Conservation (phyloP, 106 monocot genomes). For the Dendrobium nobile region DNA sequence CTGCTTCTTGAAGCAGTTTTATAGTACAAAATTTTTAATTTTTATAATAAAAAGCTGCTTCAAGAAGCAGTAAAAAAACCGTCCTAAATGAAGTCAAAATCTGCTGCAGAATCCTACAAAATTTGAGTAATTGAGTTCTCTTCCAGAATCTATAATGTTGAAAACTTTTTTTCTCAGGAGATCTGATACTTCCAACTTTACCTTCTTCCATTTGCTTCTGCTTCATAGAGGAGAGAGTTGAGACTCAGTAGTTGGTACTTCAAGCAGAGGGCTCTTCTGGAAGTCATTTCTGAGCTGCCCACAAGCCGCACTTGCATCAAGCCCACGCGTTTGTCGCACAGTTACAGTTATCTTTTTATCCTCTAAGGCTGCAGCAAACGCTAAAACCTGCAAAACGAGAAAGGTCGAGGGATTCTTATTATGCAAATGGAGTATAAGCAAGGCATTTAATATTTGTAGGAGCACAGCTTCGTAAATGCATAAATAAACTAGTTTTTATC, state of each 20-base stretch:
- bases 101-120: too few relatives aligned
- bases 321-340: constrained; percentile 83
- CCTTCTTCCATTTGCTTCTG: not conserved
- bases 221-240: constrained; percentile 6
- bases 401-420: not conserved
- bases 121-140: not conserved
- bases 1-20: too few relatives aligned
- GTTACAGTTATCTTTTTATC: constrained; percentile 58
- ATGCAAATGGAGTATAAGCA: too few relatives aligned
- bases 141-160: not conserved
- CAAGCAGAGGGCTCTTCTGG: constrained; percentile 63
- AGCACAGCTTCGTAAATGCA: too few relatives aligned
- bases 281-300: constrained; percentile 94
- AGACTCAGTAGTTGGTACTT: constrained; percentile 22
- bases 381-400: constrained; percentile 41
- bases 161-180: not conserved
- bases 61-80: too few relatives aligned
- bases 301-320: constrained; percentile 90
- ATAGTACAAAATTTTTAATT: too few relatives aligned
- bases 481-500: too few relatives aligned
- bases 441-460: too few relatives aligned
- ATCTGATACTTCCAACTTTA: not conserved
- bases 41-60: too few relatives aligned
- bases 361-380: constrained; percentile 60
- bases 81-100: too few relatives aligned